Evolutionary conservation across 2,329 filamentous ascomycete genomes (phyloP), one percentile per base, ranked within the genome.

Genomic region (Alternaria ethzedia): DNA sequence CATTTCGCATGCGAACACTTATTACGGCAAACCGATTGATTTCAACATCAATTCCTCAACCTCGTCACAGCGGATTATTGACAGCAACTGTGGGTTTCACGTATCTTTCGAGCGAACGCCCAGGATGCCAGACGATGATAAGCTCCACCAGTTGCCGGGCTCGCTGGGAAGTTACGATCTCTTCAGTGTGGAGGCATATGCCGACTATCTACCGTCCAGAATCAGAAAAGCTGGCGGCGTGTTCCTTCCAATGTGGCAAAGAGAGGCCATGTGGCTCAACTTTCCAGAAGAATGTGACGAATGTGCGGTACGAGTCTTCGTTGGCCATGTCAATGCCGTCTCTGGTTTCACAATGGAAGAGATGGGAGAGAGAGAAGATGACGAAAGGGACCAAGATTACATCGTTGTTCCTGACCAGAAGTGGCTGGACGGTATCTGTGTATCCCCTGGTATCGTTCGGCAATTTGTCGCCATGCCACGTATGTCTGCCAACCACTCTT

Each of bases 231-330:
- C 5, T 1, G 56, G 47, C 4, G 32, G 56, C 4, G 15, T 58
- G 0, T 52, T 58, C 25, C 45, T 58, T 5, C 21, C 56, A 1
- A 52, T 58, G 46, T 58, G 56, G 46, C 56, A 58, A 13, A n/a
- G 56, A 8, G 56, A 58, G 6, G 56, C 56, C 1, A 58, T 58
- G 56, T 58, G 56, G 46, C 6, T 52, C 17, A 51, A 20, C 4
- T 58, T 50, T 4, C 21, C 21, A 4, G 21, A 21, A 21, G 21
- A 21, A 4, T 21, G 21, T 21, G 3, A 21, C 4, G 21, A 4
- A 21, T 21, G 23, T 25, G 23, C 23, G 1, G 23, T 25, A 8
- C 46, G 46, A 4, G 10, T 58, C 12, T 58, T 52, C 6, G 15
- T 52, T 3, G 46, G 32, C 2, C 32, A 36, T 11, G 23, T 52